Evolutionary conservation across 805 yeast species (phyloP).

Genomic region (Wickerhamomyces bisporus): DNA sequence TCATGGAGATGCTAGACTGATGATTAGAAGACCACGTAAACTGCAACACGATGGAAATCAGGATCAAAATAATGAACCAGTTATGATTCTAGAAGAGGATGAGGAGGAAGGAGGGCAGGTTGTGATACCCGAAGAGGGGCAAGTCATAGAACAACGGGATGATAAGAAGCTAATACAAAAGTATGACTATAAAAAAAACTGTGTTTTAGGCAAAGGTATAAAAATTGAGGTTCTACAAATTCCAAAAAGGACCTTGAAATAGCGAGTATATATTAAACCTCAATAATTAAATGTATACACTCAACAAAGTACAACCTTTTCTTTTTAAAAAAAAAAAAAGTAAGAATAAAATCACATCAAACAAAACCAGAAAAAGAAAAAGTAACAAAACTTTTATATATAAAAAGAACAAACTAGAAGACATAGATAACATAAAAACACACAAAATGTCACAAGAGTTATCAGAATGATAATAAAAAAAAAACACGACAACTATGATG

Average conservation of each 20-base stretch:
- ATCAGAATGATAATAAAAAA: background rate
- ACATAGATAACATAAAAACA: background rate
- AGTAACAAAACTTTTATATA: background rate
- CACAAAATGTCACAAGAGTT: background rate
- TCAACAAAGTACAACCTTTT: too few species aligned
- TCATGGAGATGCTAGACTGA: conserved; percentile 1
- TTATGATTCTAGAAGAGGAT: conserved; percentile 6
- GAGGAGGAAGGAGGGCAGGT: conserved; percentile 6
- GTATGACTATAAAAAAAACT: conserved; percentile 14
- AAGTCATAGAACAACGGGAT: background rate
- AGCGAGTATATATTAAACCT: conserved; percentile 1
- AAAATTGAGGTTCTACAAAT: conserved; percentile 18
- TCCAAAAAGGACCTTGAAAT: conserved; percentile 3
- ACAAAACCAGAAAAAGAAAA: conserved; percentile 1
- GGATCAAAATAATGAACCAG: background rate
- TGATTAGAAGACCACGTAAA: conserved; percentile 13
- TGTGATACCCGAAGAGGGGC: conserved; percentile 18
- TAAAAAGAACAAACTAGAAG: background rate
- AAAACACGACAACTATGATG: background rate
- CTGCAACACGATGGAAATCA: conserved; percentile 1
- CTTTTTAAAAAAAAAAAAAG: background rate
- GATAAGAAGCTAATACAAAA: conserved; percentile 17
- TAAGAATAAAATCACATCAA: background rate
- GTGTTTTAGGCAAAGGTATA: conserved; percentile 13
- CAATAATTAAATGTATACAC: too few species aligned